A percentile compares a stretch with the other conserved stretches of the same genome.
phyloP scores from a whole-genome alignment of 177 flowering plant species.

The Vitis hybrid region DNA sequence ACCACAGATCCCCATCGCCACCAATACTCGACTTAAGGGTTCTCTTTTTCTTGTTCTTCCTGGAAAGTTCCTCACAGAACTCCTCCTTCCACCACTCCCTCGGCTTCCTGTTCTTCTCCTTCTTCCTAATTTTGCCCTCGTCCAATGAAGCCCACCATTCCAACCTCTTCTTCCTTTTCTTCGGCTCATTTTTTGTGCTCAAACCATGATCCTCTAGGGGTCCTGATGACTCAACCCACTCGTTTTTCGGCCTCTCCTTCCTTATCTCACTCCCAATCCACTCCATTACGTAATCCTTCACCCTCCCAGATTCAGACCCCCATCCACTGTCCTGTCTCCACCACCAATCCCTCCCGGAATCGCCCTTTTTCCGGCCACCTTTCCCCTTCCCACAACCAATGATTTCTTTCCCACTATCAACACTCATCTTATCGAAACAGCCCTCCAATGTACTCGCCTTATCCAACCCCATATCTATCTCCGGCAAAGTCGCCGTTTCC shows the following conservation, averaged over 20 bases:
- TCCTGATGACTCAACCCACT: constrained; percentile 42
- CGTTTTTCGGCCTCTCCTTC: constrained; percentile 79
- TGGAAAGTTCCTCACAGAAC: constrained; percentile 75
- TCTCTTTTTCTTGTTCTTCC: constrained; percentile 60
- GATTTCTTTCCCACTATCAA: constrained; percentile 61
- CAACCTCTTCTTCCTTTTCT: constrained; percentile 51
- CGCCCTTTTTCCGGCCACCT: constrained; percentile 43
- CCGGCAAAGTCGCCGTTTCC: constrained; percentile 50
- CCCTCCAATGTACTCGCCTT: constrained; percentile 67
- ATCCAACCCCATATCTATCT: constrained; percentile 48
- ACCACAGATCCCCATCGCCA: constrained; percentile 51
- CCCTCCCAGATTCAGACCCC: constrained; percentile 63
- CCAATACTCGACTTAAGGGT: constrained; percentile 24
- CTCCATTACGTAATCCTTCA: constrained; percentile 96
- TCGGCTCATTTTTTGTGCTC: constrained; percentile 30
- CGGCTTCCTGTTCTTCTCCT: constrained; percentile 60
- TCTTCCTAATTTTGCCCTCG: constrained; percentile 41
- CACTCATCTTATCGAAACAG: constrained; percentile 58
- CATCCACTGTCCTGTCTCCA: constrained; percentile 71
- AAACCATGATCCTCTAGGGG: constrained; percentile 21
- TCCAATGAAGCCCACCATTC: constrained; percentile 79
- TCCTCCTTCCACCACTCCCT: constrained; percentile 99
- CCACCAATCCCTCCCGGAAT: constrained; percentile 83
- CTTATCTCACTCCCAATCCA: constrained; percentile 92
- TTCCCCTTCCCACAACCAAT: constrained; percentile 17